Evolutionary conservation across 768 basidiomycete genomes (phyloP).

Genomic region (Russula vinacea): DNA sequence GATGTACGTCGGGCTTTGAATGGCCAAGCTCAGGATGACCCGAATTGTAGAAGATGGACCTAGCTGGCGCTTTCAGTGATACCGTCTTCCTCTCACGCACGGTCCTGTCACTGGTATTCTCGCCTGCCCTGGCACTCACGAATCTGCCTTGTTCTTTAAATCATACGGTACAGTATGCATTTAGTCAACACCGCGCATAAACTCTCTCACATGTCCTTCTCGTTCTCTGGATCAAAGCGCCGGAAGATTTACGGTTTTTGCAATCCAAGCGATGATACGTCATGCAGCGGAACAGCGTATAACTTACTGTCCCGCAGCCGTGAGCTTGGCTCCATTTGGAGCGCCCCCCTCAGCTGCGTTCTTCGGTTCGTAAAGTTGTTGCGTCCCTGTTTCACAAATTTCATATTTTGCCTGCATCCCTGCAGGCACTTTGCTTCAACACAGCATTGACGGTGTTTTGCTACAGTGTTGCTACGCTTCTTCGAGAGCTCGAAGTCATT

Average conservation of each 20-base stretch:
- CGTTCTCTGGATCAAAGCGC: not conserved
- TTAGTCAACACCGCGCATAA: not conserved
- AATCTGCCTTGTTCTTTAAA: too few species aligned
- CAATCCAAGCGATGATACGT: not conserved
- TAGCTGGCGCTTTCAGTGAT: not conserved
- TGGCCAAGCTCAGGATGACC: not conserved
- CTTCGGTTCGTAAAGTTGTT: not conserved
- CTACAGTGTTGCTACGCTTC: not conserved
- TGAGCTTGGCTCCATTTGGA: not conserved
- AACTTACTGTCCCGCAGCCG: not conserved
- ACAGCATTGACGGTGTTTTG: not conserved
- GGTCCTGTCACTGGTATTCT: too few species aligned
- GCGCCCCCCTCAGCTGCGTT: not conserved
- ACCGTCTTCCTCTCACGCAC: not conserved
- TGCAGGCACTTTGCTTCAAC: not conserved
- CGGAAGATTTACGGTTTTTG: not conserved
- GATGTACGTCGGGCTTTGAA: not conserved
- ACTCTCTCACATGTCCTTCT: not conserved
- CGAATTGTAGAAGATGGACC: not conserved
- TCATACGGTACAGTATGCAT: not conserved
- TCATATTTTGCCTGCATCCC: not conserved
- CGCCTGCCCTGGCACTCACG: too few species aligned
- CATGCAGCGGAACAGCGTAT: not conserved
- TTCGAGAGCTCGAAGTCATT: not conserved
- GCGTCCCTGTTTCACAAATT: conserved; percentile 9